Percentiles rank a stretch among this genome's conserved stretches.
These are phyloP conservation scores for Citrus hindsii DNA, from an alignment of 345 rosid genomes.

Conservation along the genomic window DNA sequence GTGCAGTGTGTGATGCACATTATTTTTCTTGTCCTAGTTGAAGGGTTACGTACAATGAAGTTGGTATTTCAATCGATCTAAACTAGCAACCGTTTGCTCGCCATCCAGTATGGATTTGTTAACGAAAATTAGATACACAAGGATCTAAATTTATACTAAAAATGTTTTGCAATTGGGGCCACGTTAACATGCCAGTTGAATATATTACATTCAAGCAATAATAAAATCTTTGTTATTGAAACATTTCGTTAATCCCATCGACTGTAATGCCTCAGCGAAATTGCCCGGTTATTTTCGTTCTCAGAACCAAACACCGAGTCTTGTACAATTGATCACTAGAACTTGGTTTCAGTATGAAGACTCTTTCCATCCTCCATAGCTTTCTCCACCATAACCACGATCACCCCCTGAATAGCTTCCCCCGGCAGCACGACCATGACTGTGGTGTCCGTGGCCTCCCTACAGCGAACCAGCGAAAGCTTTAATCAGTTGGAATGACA, in stretches of 20 bases:
- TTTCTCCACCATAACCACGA: constrained; percentile 11
- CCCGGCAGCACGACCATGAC: constrained; percentile 29
- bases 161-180: background rate
- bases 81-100: background rate
- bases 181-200: background rate
- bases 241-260: background rate
- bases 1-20: background rate
- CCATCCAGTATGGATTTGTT: background rate
- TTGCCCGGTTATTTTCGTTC: background rate
- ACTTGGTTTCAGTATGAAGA: constrained; percentile 23
- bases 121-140: background rate
- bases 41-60: background rate
- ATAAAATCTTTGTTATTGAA: background rate
- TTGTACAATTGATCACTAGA: background rate
- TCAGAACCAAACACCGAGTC: background rate
- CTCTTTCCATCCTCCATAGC: constrained; percentile 67
- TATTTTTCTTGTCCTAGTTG: background rate
- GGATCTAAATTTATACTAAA: background rate
- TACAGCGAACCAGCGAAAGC: background rate
- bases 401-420: too few species aligned
- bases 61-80: background rate
- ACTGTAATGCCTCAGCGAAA: background rate
- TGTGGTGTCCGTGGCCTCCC: constrained; percentile 16
- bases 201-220: background rate
- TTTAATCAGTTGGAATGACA: background rate